These are phyloP conservation scores for Starmerella bacillaris DNA, from an alignment of 805 yeast species.

Conservation along the genomic window DNA sequence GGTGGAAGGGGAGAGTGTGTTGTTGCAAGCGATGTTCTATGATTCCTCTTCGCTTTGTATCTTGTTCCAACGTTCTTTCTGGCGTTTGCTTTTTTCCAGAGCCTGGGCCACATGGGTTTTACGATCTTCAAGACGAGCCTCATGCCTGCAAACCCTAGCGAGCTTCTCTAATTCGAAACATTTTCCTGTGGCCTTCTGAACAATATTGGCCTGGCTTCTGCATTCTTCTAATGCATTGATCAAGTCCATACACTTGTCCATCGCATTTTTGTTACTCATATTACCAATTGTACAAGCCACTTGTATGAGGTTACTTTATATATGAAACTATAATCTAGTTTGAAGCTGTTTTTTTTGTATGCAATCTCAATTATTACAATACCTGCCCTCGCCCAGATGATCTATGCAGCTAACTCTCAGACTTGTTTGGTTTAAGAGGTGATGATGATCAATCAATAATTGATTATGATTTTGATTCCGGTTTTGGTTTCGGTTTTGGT, in stretches of 20 bases:
- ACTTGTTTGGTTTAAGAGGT: no score
- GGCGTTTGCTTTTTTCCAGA: slow-evolving; percentile 36
- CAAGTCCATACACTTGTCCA: slow-evolving; percentile 49
- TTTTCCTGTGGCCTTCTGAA: slow-evolving; percentile 56
- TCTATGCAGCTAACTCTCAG: no score
- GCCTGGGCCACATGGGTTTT: slow-evolving; percentile 31
- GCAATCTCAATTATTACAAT: no score
- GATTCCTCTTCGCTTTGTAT: slow-evolving; percentile 40
- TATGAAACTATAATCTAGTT: no score
- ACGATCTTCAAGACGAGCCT: slow-evolving; percentile 50
- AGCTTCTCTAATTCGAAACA: slow-evolving; percentile 77
- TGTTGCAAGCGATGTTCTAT: neutral
- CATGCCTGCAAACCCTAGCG: slow-evolving; percentile 59
- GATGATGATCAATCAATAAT: no score
- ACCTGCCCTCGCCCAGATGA: no score
- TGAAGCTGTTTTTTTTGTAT: no score
- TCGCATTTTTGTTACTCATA: slow-evolving; percentile 19
- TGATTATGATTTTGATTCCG: no score
- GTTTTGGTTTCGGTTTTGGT: no score
- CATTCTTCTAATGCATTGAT: slow-evolving; percentile 83
- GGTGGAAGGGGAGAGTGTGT: slow-evolving; percentile 1
- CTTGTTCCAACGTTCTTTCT: slow-evolving; percentile 40
- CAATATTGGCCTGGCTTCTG: slow-evolving; percentile 44
- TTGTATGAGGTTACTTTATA: no score
- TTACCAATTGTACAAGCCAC: no score